These are phyloP conservation scores for Globisporangium spinosum DNA, from an alignment of 352 stramenopile genomes.

Conservation along the genomic window DNA sequence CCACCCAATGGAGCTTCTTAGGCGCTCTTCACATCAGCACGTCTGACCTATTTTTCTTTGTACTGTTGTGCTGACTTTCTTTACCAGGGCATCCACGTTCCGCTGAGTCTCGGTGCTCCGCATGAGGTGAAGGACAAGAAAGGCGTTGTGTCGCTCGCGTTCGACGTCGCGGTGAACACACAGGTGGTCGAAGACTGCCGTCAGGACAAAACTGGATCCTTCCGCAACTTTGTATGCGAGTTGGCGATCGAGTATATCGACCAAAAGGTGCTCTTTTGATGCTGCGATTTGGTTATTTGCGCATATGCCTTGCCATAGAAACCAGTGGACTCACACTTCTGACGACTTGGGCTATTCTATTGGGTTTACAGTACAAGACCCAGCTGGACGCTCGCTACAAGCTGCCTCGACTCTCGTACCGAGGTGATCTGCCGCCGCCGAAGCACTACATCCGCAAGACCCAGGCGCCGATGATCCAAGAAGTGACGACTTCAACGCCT, in stretches of 20 bases:
- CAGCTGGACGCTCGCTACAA: constrained; percentile 75
- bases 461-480: constrained; percentile 68
- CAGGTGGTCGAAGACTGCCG: constrained; percentile 69
- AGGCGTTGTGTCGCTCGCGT: constrained; percentile 50
- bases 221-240: constrained; percentile 83
- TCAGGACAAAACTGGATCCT: constrained; percentile 57
- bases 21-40: neutral
- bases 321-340: neutral
- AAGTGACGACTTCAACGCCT: constrained; percentile 35
- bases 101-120: constrained; percentile 59
- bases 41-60: neutral
- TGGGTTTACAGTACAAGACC: constrained; percentile 60
- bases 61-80: neutral
- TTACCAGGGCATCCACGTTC: constrained; percentile 66
- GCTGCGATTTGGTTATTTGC: neutral
- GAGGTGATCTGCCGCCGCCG: constrained; percentile 53
- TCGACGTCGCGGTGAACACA: constrained; percentile 78
- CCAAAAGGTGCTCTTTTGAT: constrained; percentile 46
- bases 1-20: neutral
- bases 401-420: constrained; percentile 64
- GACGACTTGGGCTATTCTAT: neutral
- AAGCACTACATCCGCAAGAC: constrained; percentile 81
- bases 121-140: constrained; percentile 80
- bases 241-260: constrained; percentile 80
- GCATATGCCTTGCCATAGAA: neutral